Base-by-base conservation (phyloP, 1,139 yeast genomes). In the Hyphopichia pseudoburtonii region DNA sequence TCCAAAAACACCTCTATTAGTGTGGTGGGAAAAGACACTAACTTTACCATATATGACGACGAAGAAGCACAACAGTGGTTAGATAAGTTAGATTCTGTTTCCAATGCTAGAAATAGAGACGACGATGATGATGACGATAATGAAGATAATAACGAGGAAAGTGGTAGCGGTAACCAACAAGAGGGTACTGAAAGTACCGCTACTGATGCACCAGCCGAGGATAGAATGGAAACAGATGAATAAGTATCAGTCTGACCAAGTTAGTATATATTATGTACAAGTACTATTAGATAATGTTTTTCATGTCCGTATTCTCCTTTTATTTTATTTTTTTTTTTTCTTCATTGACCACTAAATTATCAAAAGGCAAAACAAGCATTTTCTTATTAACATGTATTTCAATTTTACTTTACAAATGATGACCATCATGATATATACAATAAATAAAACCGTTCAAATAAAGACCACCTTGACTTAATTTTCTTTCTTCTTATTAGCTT, bases 1-100 rank as follows among this genome's bases (percentile, higher is more conserved):
- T 69, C 75, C 39, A 80, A 82, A 47, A 94, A 92, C 65, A 86
- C 97, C 16, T 84, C 95, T 8, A 87, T 92, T 48, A 92, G 96
- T 37, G 78, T 89, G 38, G 97, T 90, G 15, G 97, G 97, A 27
- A 76, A 79, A 47, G 95, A 82, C 50, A 71, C 76, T 34, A 75
- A 78, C 3, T 89, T 90, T 64, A 80, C 81, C 26, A 66, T 85
- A 40, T 83, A 86, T 51, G 97, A 92, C 48, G 95, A 89, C 48
- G 96, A 87, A 39, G 81, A 78, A 19, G 96, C 90, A 24, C 82
- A 83, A 53, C 86, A 78, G 48, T 83, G 89, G 89, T 72, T 83
- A 45, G 87, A 81, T 49, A 76, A 75, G 51, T 71, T 83, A 46
- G 88, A 80, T 49, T 71, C 82, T 4, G 79, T 76, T 9, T 67